Base-by-base conservation (phyloP, 169 alveolate species). In the Plasmodium gonderi region DNA sequence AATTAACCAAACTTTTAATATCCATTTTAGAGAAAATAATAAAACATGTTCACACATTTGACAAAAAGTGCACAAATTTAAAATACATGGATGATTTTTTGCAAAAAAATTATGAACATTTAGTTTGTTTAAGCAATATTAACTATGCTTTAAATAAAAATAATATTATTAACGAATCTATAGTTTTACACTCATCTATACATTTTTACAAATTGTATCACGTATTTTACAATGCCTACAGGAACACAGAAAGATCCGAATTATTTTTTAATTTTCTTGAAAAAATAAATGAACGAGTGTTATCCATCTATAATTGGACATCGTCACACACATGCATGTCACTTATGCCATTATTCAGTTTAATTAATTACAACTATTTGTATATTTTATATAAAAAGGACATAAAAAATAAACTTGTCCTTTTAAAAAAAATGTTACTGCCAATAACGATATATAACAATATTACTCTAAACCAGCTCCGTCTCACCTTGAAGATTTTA, bases 241-340 rank as follows among this genome's bases (percentile, higher is more conserved):
- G 65, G 68, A 12, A 76, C 31, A n/a, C 64, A 9, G 33, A 9
- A 38, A 54, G 44, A 17, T 6, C 26, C 0, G 49, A 38, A 17
- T 11, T n/a, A 11, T 87, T 87, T 87, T 75, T 75, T 75, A 87
- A 87, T 12, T 54, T 29, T 14, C 26, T 87, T 51, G 74, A 87
- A 11, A 87, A 87, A 87, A 75, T 87, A 12, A 87, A 75, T 38
- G 93, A 87, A 74, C 40, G 93, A 44, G 79, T 87, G 31, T 74
- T 87, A 75, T 87, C 93, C 9, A 87, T 87, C 31, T 64, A 36
- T 87, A 87, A 87, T 29, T 87, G 93, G 93, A 87, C 93, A n/a
- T 36, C 20, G 65, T 75, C 93, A 49, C 79, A 75, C 33, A 87
- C 93, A 75, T 64, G 79, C 23, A 67, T 87, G 60, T 23, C 89